Conservation (phyloP, 345 rosid genomes). For the Salix koriyanagi region DNA sequence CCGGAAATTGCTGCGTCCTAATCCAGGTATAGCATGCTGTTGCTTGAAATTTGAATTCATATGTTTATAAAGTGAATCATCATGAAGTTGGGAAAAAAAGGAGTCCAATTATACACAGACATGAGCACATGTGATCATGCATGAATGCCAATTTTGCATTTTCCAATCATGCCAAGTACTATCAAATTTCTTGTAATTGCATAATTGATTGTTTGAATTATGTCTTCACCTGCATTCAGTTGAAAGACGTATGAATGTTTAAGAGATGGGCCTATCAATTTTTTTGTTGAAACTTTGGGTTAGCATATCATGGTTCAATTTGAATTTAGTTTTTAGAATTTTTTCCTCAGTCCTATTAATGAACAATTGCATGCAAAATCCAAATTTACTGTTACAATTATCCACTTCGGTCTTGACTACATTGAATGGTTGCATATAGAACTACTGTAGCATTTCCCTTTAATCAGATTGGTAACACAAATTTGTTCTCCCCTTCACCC, state of each 20-base stretch:
- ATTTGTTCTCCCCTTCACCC: not conserved
- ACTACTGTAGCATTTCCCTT: not conserved
- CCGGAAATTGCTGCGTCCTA: conserved; percentile 73
- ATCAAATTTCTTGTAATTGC: not conserved
- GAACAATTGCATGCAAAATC: not conserved
- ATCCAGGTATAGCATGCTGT: conserved; percentile 65
- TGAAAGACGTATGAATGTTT: not conserved
- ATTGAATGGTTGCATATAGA: not conserved
- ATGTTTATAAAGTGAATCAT: not conserved
- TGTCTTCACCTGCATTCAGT: not conserved
- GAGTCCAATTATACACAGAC: not conserved
- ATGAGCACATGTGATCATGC: not conserved
- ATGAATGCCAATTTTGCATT: not conserved
- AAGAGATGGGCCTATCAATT: not conserved
- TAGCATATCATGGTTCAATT: not conserved
- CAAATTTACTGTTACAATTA: not conserved
- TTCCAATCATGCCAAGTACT: not conserved
- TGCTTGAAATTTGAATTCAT: conserved; percentile 9
- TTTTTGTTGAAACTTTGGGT: not conserved
- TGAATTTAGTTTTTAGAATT: not conserved
- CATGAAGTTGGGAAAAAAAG: not conserved
- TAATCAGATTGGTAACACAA: not conserved
- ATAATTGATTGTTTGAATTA: not conserved
- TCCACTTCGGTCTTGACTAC: not conserved
- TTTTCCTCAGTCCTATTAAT: not conserved